These are phyloP conservation scores for Hibiscus syriacus DNA, from an alignment of 345 rosid species.

Conservation along the genomic window DNA sequence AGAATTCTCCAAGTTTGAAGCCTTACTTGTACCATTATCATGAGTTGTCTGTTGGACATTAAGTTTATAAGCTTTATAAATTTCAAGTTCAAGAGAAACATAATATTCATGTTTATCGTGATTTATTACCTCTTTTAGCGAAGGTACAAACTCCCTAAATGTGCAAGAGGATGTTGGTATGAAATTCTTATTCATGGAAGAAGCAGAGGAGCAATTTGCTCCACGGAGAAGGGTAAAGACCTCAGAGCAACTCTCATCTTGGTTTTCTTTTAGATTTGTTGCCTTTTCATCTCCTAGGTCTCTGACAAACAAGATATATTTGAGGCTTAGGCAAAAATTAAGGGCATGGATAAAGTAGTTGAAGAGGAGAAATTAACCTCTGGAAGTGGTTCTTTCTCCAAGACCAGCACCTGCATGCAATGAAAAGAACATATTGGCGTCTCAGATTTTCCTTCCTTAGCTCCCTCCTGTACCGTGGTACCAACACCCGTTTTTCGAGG, in stretches of 20 bases:
- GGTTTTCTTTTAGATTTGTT: conserved; percentile 44
- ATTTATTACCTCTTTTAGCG: conserved; percentile 36
- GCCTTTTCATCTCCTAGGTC: conserved; percentile 35
- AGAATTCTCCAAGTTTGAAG: conserved; percentile 32
- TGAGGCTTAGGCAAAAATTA: conserved; percentile 7
- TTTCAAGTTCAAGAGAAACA: conserved; percentile 26
- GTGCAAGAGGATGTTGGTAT: conserved; percentile 34
- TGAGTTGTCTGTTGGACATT: conserved; percentile 38
- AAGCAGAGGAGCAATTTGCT: conserved; percentile 39
- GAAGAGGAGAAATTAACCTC: conserved; percentile 39
- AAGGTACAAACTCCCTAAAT: conserved; percentile 54
- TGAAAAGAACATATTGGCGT: conserved; percentile 38
- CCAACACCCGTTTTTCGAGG: conserved; percentile 65
- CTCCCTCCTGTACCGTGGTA: conserved; percentile 25
- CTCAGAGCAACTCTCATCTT: conserved; percentile 64
- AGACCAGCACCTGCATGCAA: conserved; percentile 44
- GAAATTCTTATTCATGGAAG: conserved; percentile 46
- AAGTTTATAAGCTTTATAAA: conserved; percentile 25
- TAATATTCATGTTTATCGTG: conserved; percentile 15
- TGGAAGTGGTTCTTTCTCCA: conserved; percentile 50
- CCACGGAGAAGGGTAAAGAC: conserved; percentile 39
- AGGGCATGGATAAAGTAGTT: not conserved
- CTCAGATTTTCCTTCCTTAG: conserved; percentile 42
- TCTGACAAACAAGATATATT: conserved; percentile 32
- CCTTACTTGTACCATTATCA: conserved; percentile 38